These are phyloP conservation scores for Opeltia flavorubescens DNA, from an alignment of 495 filamentous ascomycete genomes.

Conservation along the genomic window DNA sequence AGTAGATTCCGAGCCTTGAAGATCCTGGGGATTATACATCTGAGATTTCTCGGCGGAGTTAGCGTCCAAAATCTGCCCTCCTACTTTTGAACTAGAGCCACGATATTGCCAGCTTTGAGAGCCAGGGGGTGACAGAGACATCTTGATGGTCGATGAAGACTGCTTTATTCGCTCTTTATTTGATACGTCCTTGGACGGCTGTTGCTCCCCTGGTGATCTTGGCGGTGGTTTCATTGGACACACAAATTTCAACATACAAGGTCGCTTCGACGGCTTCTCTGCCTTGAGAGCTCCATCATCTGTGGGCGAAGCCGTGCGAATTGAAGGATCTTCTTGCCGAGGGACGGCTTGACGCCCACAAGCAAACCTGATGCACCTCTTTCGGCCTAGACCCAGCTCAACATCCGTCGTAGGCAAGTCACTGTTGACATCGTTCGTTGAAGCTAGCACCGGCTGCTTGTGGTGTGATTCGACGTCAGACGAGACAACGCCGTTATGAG, in stretches of 20 bases:
- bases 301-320: not conserved
- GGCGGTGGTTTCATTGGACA: constrained; percentile 36
- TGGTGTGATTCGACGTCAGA: not conserved
- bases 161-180: constrained; percentile 18
- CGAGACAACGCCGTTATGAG: not conserved
- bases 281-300: constrained; percentile 10
- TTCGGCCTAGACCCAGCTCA: constrained; percentile 49
- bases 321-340: not conserved
- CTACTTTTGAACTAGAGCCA: constrained; percentile 19
- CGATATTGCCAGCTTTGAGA: constrained; percentile 36
- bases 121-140: constrained; percentile 25
- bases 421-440: constrained; percentile 12
- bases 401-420: constrained; percentile 28
- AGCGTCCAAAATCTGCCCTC: constrained; percentile 2
- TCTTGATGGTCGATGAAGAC: constrained; percentile 25
- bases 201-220: not conserved
- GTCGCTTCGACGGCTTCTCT: constrained; percentile 31
- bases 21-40: constrained; percentile 20
- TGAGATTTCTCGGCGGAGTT: constrained; percentile 4
- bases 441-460: constrained; percentile 12
- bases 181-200: constrained; percentile 2
- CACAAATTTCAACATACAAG: constrained; percentile 45
- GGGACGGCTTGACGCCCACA: constrained; percentile 39
- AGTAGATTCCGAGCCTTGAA: constrained; percentile 51
- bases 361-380: constrained; percentile 86